Percentiles rank a stretch among this genome's conserved stretches.
phyloP scores from a whole-genome alignment of 768 basidiomycete species.

The Termitomyces sp. region DNA sequence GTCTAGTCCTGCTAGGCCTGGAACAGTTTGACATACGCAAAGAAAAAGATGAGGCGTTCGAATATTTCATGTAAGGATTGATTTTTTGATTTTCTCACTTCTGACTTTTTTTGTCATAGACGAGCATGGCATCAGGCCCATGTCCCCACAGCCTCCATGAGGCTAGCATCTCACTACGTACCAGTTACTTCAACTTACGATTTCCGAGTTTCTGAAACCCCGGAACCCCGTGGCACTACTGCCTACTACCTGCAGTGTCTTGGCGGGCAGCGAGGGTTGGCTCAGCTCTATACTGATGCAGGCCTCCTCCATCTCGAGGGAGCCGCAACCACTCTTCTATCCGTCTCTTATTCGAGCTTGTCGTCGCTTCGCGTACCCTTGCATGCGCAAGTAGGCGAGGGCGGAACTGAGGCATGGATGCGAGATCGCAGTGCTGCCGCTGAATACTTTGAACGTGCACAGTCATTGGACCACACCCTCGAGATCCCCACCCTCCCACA shows the following conservation, averaged over 20 bases:
- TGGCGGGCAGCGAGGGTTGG: conserved; percentile 63
- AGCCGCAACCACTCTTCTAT: conserved; percentile 63
- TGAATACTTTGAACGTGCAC: conserved; percentile 70
- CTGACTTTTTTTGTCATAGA: conserved; percentile 29
- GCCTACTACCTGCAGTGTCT: conserved; percentile 62
- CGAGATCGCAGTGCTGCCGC: conserved; percentile 68
- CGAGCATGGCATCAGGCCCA: conserved; percentile 81
- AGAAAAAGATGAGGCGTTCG: conserved; percentile 74
- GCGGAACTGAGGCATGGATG: conserved; percentile 68
- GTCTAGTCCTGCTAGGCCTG: conserved; percentile 64
- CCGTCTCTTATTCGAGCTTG: conserved; percentile 70
- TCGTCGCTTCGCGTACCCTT: conserved; percentile 71
- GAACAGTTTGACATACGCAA: conserved; percentile 73
- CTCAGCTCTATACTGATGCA: conserved; percentile 73
- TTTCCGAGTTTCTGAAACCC: conserved; percentile 28
- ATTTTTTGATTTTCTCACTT: neutral
- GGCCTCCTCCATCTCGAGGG: conserved; percentile 82
- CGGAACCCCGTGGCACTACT: conserved; percentile 44
- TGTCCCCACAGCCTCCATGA: conserved; percentile 71
- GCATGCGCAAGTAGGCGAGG: conserved; percentile 43
- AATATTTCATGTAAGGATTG: conserved; percentile 66
- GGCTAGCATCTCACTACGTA: conserved; percentile 69
- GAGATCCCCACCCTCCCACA: conserved; percentile 67
- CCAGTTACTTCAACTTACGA: conserved; percentile 47
- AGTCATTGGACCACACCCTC: conserved; percentile 50